Base-by-base conservation (phyloP, 352 stramenopile genomes). In the Discostella stelligera region DNA sequence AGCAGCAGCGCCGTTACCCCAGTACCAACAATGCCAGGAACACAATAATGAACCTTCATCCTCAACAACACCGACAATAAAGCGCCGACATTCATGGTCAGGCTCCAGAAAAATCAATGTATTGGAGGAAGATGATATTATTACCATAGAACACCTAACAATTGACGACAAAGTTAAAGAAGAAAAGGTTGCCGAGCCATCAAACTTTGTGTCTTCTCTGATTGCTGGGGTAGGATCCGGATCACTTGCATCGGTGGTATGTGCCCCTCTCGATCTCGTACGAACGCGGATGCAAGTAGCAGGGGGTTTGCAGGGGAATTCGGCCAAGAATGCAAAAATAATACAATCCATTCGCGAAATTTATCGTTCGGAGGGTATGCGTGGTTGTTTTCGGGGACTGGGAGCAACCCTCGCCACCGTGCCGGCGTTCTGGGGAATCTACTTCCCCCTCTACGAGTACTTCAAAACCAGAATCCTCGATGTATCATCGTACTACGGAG, bases 251-350 rank as follows among this genome's bases (percentile, higher is more conserved):
- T 83, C 66, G 66, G 77, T 91, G 10, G 80, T 89, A 56, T 94
- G 88, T 72, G 88, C 88, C 30, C 88, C 88, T 10, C 66, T 94
- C 0, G 88, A 94, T 79, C 68, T 94, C n/a, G 63, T 92, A n/a
- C 67, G 85, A 67, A 94, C 86, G 23, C 68, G 86, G 11, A 81
- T 92, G 79, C 88, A 94, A 80, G 85, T 92, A 9, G 83, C 74
- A 48, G 86, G 86, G 23, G 80, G 41, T 41, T 59, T 83, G 41
- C n/a, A 68, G 18, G 63, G 41, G 13, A 58, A 56, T 16, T 56
- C 39, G 3, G n/a, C 13, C 13, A 18, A 23, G 30, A 71, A 66
- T n/a, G 65, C 64, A 7, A 71, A 69, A 62, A 83, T 84, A 61
- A 63, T 79, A 0, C 48, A 71, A 56, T 71, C 71, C n/a, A 66